phyloP scores from a whole-genome alignment of 1,284 basidiomycete species.

The Rhodotorula sp. region DNA sequence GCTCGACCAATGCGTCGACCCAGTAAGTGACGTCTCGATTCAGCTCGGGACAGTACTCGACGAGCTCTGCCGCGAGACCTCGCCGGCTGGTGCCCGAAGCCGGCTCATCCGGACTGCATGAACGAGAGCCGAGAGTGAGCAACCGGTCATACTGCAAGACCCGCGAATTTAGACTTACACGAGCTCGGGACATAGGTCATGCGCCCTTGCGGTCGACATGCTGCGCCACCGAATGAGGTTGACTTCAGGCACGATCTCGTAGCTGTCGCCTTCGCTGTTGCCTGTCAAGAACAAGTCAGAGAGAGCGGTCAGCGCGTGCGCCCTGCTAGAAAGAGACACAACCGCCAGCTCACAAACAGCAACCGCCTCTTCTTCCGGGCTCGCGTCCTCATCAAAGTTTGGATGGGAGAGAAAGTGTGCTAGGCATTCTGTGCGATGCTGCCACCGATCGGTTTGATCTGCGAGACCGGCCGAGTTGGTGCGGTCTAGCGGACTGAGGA shows the following conservation, averaged over 20 bases:
- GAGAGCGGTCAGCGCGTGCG: neutral
- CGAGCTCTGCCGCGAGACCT: neutral
- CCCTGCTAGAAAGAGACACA: too few relatives aligned
- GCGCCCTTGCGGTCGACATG: slow-evolving; percentile 1
- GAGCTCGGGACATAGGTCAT: slow-evolving; percentile 5
- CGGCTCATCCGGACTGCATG: too few relatives aligned
- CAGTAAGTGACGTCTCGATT: neutral
- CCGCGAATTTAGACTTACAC: neutral
- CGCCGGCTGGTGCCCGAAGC: neutral
- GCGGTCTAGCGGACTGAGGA: slow-evolving; percentile 7
- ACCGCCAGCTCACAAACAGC: slow-evolving; percentile 2
- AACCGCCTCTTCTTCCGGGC: neutral
- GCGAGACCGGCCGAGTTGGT: slow-evolving; percentile 6
- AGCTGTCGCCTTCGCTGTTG: neutral
- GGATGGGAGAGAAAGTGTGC: neutral
- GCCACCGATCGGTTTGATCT: slow-evolving; percentile 1
- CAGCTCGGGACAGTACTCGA: slow-evolving; percentile 3
- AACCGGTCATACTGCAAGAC: too few relatives aligned
- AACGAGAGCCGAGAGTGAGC: neutral
- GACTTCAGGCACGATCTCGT: neutral
- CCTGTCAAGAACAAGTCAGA: neutral
- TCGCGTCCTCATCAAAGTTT: neutral
- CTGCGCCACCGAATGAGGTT: slow-evolving; percentile 1
- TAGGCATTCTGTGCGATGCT: slow-evolving; percentile 10
- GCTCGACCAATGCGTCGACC: slow-evolving; percentile 3